Evolutionary conservation across 2,329 filamentous ascomycete genomes (phyloP).

Genomic region (Aspergillus nomiae): DNA sequence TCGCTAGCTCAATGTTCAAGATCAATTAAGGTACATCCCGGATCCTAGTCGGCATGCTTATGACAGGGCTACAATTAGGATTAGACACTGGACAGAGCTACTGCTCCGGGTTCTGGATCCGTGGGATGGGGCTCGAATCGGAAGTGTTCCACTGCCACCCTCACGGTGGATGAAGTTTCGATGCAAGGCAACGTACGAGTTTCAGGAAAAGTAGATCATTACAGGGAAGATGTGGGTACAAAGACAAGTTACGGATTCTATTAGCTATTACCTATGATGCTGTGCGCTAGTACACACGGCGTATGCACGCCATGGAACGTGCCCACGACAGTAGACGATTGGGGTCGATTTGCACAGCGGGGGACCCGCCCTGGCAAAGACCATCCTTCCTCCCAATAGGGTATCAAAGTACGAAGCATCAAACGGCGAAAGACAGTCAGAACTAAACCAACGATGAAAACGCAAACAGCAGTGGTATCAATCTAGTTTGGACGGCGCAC

Average conservation of each 20-base stretch:
- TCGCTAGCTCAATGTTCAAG: background rate
- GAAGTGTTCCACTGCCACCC: background rate
- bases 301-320: conserved; percentile 21
- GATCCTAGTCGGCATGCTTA: background rate
- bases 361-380: conserved; percentile 22
- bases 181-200: background rate
- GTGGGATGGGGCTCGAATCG: background rate
- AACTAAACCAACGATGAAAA: conserved; percentile 29
- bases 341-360: conserved; percentile 25
- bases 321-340: conserved; percentile 26
- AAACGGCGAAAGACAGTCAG: conserved; percentile 26
- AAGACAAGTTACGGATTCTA: conserved; percentile 33
- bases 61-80: background rate
- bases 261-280: conserved; percentile 42
- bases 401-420: conserved; percentile 38
- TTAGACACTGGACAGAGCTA: background rate
- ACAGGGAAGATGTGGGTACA: conserved; percentile 1
- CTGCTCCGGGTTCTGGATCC: background rate
- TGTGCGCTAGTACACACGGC: conserved; percentile 23
- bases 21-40: background rate
- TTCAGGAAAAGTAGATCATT: background rate
- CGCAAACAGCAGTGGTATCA: conserved; percentile 40
- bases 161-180: background rate
- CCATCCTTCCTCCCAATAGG: conserved; percentile 33
- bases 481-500: conserved; percentile 34